Percentiles rank a stretch among this genome's conserved stretches.
Conservation (phyloP, 208 protist species). For the Kentomonas sorsogonicus region DNA sequence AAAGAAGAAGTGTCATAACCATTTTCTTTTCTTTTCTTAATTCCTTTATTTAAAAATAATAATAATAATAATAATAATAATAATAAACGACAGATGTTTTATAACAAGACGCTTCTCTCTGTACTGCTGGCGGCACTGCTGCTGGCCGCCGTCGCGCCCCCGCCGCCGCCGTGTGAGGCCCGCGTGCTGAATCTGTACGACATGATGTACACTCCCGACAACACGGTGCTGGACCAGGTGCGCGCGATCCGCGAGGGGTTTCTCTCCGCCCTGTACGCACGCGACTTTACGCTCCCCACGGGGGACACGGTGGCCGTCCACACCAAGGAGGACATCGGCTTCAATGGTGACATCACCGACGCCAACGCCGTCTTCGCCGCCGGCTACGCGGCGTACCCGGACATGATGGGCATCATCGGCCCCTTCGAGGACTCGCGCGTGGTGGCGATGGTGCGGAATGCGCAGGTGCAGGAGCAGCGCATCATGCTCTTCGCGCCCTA, state of each 20-base stretch:
- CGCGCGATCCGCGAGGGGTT: slow-evolving; percentile 18
- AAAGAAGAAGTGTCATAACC: not conserved
- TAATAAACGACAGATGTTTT: no score
- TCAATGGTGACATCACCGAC: no score
- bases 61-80: no score
- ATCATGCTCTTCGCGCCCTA: slow-evolving; percentile 28
- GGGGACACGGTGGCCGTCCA: no score
- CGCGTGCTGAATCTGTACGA: not conserved
- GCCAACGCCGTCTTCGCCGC: no score
- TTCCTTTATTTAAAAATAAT: not conserved
- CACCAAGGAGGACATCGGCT: no score
- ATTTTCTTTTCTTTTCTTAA: slow-evolving; percentile 9
- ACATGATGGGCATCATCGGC: slow-evolving; percentile 26
- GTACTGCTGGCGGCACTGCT: not conserved
- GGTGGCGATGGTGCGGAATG: slow-evolving; percentile 1
- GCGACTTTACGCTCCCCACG: no score
- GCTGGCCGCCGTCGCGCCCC: not conserved
- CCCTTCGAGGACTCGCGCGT: slow-evolving; percentile 19
- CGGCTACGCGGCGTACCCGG: slow-evolving; percentile 2
- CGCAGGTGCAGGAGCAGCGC: no score
- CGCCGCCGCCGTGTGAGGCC: not conserved
- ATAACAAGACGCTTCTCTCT: not conserved
- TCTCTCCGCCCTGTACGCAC: slow-evolving; percentile 21
- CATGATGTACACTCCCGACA: not conserved
- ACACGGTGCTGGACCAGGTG: no score